Conservation (phyloP, 805 yeast species). For the Candida germanica region DNA sequence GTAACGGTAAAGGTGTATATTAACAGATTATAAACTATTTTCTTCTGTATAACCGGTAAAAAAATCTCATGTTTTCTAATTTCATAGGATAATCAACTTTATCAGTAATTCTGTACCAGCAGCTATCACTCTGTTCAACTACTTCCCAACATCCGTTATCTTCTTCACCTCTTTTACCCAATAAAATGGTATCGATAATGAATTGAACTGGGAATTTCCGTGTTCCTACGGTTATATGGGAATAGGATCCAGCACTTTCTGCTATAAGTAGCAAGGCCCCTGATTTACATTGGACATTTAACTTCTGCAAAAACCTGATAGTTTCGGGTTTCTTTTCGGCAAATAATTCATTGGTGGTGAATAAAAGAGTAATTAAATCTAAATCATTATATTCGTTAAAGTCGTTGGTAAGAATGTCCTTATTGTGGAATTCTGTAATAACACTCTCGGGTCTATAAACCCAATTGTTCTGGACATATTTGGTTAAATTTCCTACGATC, state of each 20-base stretch:
- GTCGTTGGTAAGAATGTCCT: slow-evolving; percentile 26
- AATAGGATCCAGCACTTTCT: slow-evolving; percentile 89
- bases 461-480: slow-evolving; percentile 53
- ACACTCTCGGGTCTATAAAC: slow-evolving; percentile 31
- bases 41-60: slow-evolving; percentile 69
- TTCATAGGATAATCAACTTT: slow-evolving; percentile 58
- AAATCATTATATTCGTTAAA: slow-evolving; percentile 14
- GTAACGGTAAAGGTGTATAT: too few species aligned
- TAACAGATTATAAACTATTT: too few species aligned
- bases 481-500: slow-evolving; percentile 46
- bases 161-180: slow-evolving; percentile 43
- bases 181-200: slow-evolving; percentile 67
- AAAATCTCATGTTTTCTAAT: slow-evolving; percentile 84
- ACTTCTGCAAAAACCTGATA: slow-evolving; percentile 52
- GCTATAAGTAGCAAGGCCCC: slow-evolving; percentile 67
- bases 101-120: slow-evolving; percentile 69
- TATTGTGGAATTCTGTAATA: slow-evolving; percentile 26
- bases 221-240: slow-evolving; percentile 71
- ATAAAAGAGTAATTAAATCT: slow-evolving; percentile 66
- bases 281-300: slow-evolving; percentile 47
- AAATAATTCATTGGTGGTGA: slow-evolving; percentile 86
- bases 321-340: slow-evolving; percentile 63
- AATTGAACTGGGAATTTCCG: slow-evolving; percentile 82
- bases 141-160: slow-evolving; percentile 61
- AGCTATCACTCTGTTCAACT: slow-evolving; percentile 64